These are phyloP conservation scores for Talaromyces wortmannii DNA, from an alignment of 495 filamentous ascomycete genomes.

Conservation along the genomic window DNA sequence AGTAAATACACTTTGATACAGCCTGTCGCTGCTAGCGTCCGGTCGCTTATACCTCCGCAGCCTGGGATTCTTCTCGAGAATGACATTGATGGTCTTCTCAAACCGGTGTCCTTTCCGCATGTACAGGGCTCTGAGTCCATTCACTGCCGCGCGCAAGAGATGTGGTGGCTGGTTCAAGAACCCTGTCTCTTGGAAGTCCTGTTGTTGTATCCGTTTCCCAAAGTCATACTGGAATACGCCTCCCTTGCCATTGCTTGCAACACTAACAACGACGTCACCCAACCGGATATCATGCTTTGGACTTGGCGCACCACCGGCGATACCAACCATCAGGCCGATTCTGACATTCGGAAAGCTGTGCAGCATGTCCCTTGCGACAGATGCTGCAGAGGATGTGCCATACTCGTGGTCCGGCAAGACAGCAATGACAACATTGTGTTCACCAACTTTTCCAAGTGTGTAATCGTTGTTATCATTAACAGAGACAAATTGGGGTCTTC, in stretches of 20 bases:
- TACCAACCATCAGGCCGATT: constrained; percentile 24
- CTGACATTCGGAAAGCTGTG: constrained; percentile 23
- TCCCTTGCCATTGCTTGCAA: background rate
- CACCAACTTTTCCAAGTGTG: constrained; percentile 23
- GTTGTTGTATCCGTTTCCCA: constrained; percentile 1
- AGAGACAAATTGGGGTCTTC: background rate
- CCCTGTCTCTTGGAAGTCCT: background rate
- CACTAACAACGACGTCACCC: constrained; percentile 9
- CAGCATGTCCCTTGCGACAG: constrained; percentile 22
- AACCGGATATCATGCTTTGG: constrained; percentile 15
- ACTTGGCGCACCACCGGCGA: constrained; percentile 18
- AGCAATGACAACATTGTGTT: constrained; percentile 25
- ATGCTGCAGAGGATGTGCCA: constrained; percentile 12
- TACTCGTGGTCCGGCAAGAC: constrained; percentile 19
- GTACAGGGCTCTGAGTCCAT: constrained; percentile 6
- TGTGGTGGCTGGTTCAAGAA: constrained; percentile 8
- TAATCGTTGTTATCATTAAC: constrained; percentile 23
- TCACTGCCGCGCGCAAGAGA: constrained; percentile 6
- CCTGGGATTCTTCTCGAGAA: constrained; percentile 6
- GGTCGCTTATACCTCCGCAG: constrained; percentile 11
- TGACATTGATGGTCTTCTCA: constrained; percentile 6
- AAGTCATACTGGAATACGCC: constrained; percentile 7
- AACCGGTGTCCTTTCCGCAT: constrained; percentile 7
- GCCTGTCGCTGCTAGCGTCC: constrained; percentile 13
- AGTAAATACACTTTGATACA: constrained; percentile 16